Conservation (phyloP, 441 rosid species). For the Theobroma grandiflorum region DNA sequence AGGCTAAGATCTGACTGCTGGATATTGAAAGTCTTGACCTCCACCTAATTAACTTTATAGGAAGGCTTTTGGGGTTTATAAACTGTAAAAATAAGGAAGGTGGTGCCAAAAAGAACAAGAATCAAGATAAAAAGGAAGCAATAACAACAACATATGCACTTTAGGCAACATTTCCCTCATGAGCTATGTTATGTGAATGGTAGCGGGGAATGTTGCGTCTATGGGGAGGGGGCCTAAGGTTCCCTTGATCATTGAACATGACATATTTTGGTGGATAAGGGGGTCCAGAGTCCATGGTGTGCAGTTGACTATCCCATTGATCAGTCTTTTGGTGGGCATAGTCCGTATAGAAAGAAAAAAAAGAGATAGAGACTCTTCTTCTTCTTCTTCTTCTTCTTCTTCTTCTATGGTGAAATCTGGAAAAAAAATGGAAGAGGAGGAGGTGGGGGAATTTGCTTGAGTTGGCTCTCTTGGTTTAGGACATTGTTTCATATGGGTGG, state of each 20-base stretch:
- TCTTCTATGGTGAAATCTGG: constrained; percentile 21
- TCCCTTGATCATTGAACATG: constrained; percentile 36
- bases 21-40: constrained; percentile 41
- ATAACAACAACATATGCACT: constrained; percentile 53
- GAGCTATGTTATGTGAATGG: constrained; percentile 30
- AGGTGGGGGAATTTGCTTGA: background rate
- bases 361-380: constrained; percentile 28
- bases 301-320: constrained; percentile 17
- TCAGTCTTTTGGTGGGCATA: constrained; percentile 28
- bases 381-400: constrained; percentile 30
- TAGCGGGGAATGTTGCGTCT: constrained; percentile 51
- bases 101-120: constrained; percentile 32
- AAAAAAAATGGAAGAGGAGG: constrained; percentile 18
- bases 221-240: constrained; percentile 49
- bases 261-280: constrained; percentile 48
- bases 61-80: constrained; percentile 47
- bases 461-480: constrained; percentile 37
- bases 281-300: constrained; percentile 29
- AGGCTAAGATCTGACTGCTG: constrained; percentile 47
- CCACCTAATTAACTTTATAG: constrained; percentile 41
- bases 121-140: constrained; percentile 47
- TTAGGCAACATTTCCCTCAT: constrained; percentile 33
- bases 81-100: constrained; percentile 26
- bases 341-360: constrained; percentile 31
- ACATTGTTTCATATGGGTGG: constrained; percentile 40